Base-by-base conservation (phyloP, 495 filamentous ascomycete genomes). In the Elaphomyces granulatus region DNA sequence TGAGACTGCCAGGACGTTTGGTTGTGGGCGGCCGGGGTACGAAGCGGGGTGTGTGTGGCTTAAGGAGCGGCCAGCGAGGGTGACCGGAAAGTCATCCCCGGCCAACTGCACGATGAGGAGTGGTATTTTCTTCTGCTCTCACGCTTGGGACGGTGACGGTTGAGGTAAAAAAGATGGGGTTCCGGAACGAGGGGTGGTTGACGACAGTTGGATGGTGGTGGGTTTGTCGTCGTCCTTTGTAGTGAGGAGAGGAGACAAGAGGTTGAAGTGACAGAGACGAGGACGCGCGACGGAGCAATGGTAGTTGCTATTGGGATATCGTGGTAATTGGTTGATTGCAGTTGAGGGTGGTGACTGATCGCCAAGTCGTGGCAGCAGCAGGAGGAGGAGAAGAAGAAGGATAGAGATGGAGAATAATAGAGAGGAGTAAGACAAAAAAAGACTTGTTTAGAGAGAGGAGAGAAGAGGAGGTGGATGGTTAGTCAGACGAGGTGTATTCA, bases 11-110 rank as follows among this genome's bases (percentile, higher is more conserved):
- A n/a, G n/a, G n/a, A n/a, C 46, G 54, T 50, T 51, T 56, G 56
- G 47, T 59, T 58, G 61, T 59, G 57, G 63, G 44, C 53, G 53
- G 54, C 56, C n/a, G n/a, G 58, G 59, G 51, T 61, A 58, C 58
- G 64, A 61, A 67, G 62, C 64, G 61, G 64, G 61, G 64, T 54
- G 50, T 52, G 59, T 62, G 61, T 60, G 56, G 62, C 58, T 60
- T 64, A 68, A 49, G 60, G 58, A 63, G 46, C 52, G 61, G 58
- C 62, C 61, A 63, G 55, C 58, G 59, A 51, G 55, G 54, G 48
- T 44, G 51, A 53, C 53, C 44, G 50, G 55, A 57, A 45, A 56
- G 59, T 64, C 64, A 67, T 67, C 60, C 62, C 64, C 61, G 59
- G 55, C 51, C 51, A 46, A 49, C 51, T 49, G 31, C n/a, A 42